Base-by-base conservation (phyloP, 2,329 filamentous ascomycete genomes). In the Lasiodiplodia gonubiensis region DNA sequence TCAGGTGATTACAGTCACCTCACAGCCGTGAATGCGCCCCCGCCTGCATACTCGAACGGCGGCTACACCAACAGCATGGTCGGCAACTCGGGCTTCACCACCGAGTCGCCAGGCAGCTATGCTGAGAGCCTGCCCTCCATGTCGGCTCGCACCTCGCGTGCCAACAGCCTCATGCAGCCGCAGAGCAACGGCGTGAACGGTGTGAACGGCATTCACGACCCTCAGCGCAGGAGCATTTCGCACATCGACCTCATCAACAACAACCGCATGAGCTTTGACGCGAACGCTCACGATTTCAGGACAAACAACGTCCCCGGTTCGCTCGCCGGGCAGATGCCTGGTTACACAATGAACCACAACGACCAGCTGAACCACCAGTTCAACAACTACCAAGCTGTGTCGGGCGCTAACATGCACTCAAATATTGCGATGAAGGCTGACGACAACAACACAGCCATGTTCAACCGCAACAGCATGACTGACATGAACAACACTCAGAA, bases 121-220 rank as follows among this genome's bases (percentile, higher is more conserved):
- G 73, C 71, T n/a, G 77, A 78, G 35, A 76, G 74, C 55, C 71
- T 80, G 46, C 75, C 78, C 11, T 77, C 79, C 18, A 78, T 83
- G 73, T 85, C 82, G 60, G 80, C 79, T 61, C 77, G 82, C 30
- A 81, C 82, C 7, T 84, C 82, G 64, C 75, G 82, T 61, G 81
- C 82, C 25, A 84, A 84, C 75, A 84, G 82, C 73, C 71, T 84
- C 70, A 83, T 83, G 67, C 79, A 78, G 18, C 81, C 81, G 21
- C 72, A 65, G 14, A 67, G 55, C 54, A 42, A 55, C 25, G 57
- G 54, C 12, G 59, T 68, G 30, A 48, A 59, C 53, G 77, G 72
- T 64, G 75, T 77, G 14, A 74, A 75, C 27, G 75, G 77, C 57
- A 76, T 79, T 21, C 46, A 69, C 14, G 69, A 70, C 60, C 55